These are phyloP conservation scores for Globisporangium camurandrum DNA, from an alignment of 352 stramenopile genomes.

Conservation along the genomic window DNA sequence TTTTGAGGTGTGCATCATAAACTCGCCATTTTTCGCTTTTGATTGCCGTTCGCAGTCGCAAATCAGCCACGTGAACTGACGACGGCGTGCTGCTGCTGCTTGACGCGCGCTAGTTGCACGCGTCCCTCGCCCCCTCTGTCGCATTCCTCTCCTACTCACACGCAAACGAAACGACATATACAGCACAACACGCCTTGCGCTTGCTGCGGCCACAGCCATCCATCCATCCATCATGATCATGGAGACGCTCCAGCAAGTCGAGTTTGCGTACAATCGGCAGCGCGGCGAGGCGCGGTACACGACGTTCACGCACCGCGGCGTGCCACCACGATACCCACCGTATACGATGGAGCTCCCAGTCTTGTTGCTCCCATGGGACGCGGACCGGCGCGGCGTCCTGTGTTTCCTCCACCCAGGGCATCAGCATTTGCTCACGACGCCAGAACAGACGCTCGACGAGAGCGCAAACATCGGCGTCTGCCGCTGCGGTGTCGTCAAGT, in stretches of 20 bases:
- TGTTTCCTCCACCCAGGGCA: conserved; percentile 49
- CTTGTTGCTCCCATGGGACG: conserved; percentile 60
- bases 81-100: no score
- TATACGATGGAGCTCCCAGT: conserved; percentile 63
- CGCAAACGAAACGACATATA: background rate
- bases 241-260: conserved; percentile 49
- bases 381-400: conserved; percentile 52
- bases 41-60: no score
- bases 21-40: no score
- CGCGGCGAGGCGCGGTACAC: conserved; percentile 47
- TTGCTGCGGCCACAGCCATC: no score
- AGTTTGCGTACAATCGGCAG: conserved; percentile 71
- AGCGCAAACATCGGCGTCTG: conserved; percentile 50
- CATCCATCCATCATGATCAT: no score
- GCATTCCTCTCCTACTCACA: no score
- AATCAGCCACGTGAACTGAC: no score
- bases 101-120: no score
- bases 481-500: conserved; percentile 66
- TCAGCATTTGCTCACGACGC: conserved; percentile 28
- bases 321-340: conserved; percentile 63
- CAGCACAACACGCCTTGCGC: background rate
- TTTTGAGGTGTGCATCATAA: no score
- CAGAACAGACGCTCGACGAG: conserved; percentile 39
- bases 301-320: conserved; percentile 46
- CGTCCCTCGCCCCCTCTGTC: no score